Conservation (phyloP, 2,329 filamentous ascomycete species). For the Claviceps fusiformis region DNA sequence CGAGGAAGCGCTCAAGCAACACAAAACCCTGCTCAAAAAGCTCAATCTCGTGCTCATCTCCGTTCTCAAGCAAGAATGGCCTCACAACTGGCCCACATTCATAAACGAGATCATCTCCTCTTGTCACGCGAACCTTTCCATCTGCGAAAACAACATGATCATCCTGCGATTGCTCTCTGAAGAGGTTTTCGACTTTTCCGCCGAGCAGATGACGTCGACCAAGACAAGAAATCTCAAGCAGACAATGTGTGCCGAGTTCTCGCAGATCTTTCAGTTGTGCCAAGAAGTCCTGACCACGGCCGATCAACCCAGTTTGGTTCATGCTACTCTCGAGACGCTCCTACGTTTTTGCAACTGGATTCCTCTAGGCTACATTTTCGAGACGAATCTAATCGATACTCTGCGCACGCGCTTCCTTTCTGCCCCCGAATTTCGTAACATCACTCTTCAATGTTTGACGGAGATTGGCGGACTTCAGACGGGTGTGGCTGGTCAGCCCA, state of each 20-base stretch:
- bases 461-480: constrained; percentile 93
- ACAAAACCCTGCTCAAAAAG: constrained; percentile 92
- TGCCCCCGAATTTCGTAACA: constrained; percentile 87
- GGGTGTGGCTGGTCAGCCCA: constrained; percentile 49
- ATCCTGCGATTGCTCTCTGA: constrained; percentile 91
- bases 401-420: constrained; percentile 85
- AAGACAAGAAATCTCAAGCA: constrained; percentile 96
- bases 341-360: constrained; percentile 99
- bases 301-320: constrained; percentile 76
- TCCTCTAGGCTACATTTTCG: constrained; percentile 94
- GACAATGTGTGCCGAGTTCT: constrained; percentile 98
- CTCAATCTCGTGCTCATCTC: constrained; percentile 95
- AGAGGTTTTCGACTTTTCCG: constrained; percentile 97
- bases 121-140: constrained; percentile 86
- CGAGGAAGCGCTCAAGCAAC: constrained; percentile 71
- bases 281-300: constrained; percentile 88
- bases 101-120: constrained; percentile 99
- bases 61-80: constrained; percentile 98
- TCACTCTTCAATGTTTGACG: constrained; percentile 91
- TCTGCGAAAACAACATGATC: constrained; percentile 99
- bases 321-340: constrained; percentile 91
- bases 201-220: constrained; percentile 96
- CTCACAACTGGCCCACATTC: constrained; percentile 98
- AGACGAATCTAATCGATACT: constrained; percentile 91
- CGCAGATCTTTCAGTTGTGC: constrained; percentile 94